Evolutionary conservation across 2,329 filamentous ascomycete species (phyloP), one percentile per base, ranked within the genome.

Genomic region (Falciphora oryzae): DNA sequence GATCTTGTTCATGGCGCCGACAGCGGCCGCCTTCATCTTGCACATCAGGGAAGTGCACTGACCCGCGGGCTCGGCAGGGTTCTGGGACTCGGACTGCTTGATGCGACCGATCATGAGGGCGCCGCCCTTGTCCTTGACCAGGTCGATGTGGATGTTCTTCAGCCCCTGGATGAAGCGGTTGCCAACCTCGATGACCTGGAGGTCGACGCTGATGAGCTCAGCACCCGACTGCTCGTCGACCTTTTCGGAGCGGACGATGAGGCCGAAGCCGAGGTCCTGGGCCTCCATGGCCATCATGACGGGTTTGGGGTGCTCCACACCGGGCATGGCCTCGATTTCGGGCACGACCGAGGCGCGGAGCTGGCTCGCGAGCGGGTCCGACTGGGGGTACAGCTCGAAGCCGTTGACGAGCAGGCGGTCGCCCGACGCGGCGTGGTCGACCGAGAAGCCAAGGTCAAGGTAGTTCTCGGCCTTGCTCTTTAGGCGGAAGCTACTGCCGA

Each of bases 121-220:
- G 64, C 81, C 81, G 22, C 75, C 75, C 4, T 80, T 78, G 1
- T 83, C 85, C 77, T 87, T 84, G 73, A 92, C 78, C 25, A 91
- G 77, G 69, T 83, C 84, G 59, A 91, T 77, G 59, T 83, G 81
- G 65, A 92, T 79, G 32, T 77, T 76, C 53, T 84, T 81, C 29
- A 88, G 77, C 29, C 76, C 79, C 59, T 83, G 76, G 64, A 89
- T 74, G 65, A 86, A 85, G 58, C 78, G 76, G 63, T 80, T 75
- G 65, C 84, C 85, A 31, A 90, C 82, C 72, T 87, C 82, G 66
- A 87, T 80, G 66, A 90, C 81, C 68, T 85, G 79, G 53, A 90
- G 75, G 67, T 84, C 79, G 65, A 89, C 71, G 53, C 78, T 73
- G 63, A 88, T 73, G 3, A 88, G 73, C 65, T 83, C 75, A 66